Evolutionary conservation across 2,329 filamentous ascomycete genomes (phyloP).

Genomic region (Rhexocercosporidium sp.): DNA sequence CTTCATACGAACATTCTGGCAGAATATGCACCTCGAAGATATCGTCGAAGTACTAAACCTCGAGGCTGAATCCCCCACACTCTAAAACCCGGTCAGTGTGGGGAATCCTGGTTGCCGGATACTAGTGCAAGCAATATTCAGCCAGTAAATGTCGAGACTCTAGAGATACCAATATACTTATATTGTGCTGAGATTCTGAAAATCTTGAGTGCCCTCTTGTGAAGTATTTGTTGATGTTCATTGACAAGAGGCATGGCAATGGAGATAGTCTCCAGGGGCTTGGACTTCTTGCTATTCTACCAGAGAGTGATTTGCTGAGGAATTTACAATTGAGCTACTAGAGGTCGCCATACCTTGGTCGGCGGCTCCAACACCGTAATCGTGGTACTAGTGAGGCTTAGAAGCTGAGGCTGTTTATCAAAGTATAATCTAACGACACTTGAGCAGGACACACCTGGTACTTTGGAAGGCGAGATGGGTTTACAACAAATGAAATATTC

Average conservation of each 20-base stretch:
- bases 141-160: not conserved
- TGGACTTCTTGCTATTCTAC: not conserved
- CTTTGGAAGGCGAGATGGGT: not conserved
- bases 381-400: not conserved
- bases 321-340: not conserved
- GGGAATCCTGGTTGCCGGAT: constrained; percentile 11
- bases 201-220: not conserved
- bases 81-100: constrained; percentile 7
- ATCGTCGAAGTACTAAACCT: constrained; percentile 1
- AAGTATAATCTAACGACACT: constrained; percentile 9
- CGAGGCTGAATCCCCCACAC: constrained; percentile 16
- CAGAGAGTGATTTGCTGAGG: no score
- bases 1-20: constrained; percentile 14
- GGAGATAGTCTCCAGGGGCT: not conserved
- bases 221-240: not conserved
- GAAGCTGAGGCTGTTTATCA: not conserved
- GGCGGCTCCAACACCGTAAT: not conserved
- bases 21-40: constrained; percentile 6
- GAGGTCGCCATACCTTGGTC: not conserved
- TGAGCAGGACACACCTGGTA: not conserved
- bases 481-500: not conserved
- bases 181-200: not conserved
- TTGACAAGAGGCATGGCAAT: not conserved
- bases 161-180: not conserved
- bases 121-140: not conserved